Evolutionary conservation across 2,329 filamentous ascomycete genomes (phyloP).

Genomic region (Tolypocladium tropicale): DNA sequence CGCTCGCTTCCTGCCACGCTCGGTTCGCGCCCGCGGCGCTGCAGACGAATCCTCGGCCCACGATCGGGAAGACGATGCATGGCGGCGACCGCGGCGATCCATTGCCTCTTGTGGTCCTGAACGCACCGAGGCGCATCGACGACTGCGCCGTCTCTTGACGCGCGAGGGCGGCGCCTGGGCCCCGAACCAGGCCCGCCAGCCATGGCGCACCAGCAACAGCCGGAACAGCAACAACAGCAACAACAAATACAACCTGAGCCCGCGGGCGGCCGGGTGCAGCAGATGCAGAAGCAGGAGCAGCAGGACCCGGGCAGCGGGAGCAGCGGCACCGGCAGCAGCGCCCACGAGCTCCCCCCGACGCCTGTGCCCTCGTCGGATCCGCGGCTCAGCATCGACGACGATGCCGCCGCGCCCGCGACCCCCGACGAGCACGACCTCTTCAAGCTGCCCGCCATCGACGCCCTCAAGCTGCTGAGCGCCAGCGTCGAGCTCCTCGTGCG

Average conservation of each 20-base stretch:
- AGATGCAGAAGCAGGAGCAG: not conserved
- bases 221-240: too few species aligned
- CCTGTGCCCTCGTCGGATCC: conserved; percentile 30
- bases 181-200: not conserved
- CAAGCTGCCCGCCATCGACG: conserved; percentile 59
- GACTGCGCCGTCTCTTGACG: conserved; percentile 3
- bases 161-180: not conserved
- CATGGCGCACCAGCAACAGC: not conserved
- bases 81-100: not conserved
- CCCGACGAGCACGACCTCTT: conserved; percentile 54
- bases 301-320: not conserved
- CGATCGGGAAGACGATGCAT: not conserved
- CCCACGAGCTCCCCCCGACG: conserved; percentile 25
- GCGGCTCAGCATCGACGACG: conserved; percentile 15
- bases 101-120: conserved; percentile 1
- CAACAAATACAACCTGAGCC: too few species aligned
- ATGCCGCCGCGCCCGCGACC: conserved; percentile 12
- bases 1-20: not conserved
- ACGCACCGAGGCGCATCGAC: conserved; percentile 4
- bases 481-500: conserved; percentile 61
- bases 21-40: too few species aligned
- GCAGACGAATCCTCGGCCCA: too few species aligned
- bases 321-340: not conserved
- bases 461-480: conserved; percentile 68
- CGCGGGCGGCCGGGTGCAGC: too few species aligned